Base-by-base conservation (phyloP, 1,284 basidiomycete species). In the Rhodotorula sp. region DNA sequence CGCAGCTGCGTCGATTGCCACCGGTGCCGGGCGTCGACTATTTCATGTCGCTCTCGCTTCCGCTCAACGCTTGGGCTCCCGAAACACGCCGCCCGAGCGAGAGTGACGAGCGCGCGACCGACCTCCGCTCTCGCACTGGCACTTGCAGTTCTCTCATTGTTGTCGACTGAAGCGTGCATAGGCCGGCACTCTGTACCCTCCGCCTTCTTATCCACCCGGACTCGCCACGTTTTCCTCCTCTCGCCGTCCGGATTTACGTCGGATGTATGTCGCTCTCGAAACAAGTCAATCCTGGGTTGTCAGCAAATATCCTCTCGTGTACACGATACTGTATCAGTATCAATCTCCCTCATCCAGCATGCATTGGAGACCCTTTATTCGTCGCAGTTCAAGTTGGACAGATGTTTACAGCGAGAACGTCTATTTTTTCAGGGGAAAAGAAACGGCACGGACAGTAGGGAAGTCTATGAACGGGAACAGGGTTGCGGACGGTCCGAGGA, bases 61-160 rank as follows among this genome's bases (percentile, higher is more conserved):
- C 71, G n/a, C 52, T 72, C 49, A 68, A 72, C 26, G 18, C 39
- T 15, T 72, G 71, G 71, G 71, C 71, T 7, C 71, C 71, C 43
- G 67, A 66, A 14, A 66, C 67, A 29, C 52, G 64, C 15, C 70
- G 61, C 6, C 20, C 20, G 16, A 61, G 29, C 2, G 49, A 59
- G 21, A 72, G 64, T 48, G 62, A 68, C 20, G 69, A 61, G 46
- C 65, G 69, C 21, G 48, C 62, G 26, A 70, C 64, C 61, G 65
- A 60, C 5, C 39, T 51, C 56, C 31, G 64, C 1, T 65, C 68
- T 21, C 64, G 64, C 6, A 58, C 62, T 1, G 62, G 67, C 34
- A 58, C 63, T 8, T 54, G 60, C 54, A 57, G 64, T 6, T 69
- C 68, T 14, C 52, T 65, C 34, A 65, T 69, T 48, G 65, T 64